phyloP scores from a whole-genome alignment of 176 grass and related monocot species.

The Cenchrus americanus region DNA sequence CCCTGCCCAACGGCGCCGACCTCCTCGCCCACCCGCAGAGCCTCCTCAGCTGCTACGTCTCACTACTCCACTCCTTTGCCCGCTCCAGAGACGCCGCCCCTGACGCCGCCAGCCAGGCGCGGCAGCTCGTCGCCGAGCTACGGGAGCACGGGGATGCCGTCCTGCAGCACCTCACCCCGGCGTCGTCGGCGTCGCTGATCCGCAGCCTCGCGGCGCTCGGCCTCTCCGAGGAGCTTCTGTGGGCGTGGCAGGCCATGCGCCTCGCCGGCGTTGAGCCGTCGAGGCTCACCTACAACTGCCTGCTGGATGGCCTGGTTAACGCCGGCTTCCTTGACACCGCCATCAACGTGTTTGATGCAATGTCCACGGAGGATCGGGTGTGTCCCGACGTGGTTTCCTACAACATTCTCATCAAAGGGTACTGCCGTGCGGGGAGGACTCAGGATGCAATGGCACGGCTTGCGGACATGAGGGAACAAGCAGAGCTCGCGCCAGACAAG shows the following conservation, averaged over 20 bases:
- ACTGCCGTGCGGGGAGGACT: conserved; percentile 56
- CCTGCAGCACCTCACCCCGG: conserved; percentile 39
- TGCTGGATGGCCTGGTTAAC: conserved; percentile 82
- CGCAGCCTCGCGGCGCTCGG: conserved; percentile 69
- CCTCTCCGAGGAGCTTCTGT: conserved; percentile 73
- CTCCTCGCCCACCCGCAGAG: conserved; percentile 54
- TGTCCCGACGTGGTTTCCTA: conserved; percentile 66
- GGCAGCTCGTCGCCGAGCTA: conserved; percentile 61
- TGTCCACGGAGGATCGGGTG: conserved; percentile 55
- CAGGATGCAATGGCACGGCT: conserved; percentile 57
- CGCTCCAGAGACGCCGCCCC: conserved; percentile 22
- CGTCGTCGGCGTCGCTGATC: conserved; percentile 60
- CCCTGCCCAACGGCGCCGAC: conserved; percentile 47
- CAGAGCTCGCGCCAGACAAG: conserved; percentile 62
- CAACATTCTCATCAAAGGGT: conserved; percentile 91
- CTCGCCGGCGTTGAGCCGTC: conserved; percentile 60
- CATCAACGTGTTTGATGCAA: conserved; percentile 80
- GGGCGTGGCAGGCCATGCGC: conserved; percentile 77
- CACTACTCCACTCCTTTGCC: conserved; percentile 69
- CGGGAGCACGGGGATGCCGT: conserved; percentile 40
- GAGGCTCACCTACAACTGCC: conserved; percentile 82
- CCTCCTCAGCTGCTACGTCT: conserved; percentile 64
- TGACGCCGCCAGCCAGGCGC: conserved; percentile 23
- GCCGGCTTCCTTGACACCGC: conserved; percentile 70
- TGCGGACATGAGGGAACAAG: conserved; percentile 46